These are phyloP conservation scores for Trypanosoma grayi DNA, from an alignment of 208 protist genomes.

Conservation along the genomic window DNA sequence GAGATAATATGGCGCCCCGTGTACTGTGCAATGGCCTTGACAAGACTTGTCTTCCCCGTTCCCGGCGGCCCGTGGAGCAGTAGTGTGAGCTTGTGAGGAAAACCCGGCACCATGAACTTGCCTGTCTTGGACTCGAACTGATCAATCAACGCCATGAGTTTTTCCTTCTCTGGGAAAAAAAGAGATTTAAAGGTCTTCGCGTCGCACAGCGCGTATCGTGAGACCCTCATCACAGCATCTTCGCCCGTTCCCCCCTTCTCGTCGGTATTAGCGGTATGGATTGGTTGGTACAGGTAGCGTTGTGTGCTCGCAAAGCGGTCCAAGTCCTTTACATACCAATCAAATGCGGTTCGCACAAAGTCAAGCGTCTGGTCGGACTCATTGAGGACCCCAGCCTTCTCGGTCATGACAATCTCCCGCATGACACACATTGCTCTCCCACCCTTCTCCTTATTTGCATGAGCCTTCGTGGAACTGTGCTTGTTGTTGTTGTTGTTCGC, in stretches of 20 bases:
- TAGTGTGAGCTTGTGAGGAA: slow-evolving; percentile 85
- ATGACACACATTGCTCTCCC: neutral
- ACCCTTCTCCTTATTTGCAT: neutral
- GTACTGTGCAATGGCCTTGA: slow-evolving; percentile 86
- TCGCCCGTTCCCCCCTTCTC: neutral
- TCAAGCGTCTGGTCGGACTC: slow-evolving; percentile 13
- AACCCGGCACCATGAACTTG: slow-evolving; percentile 85
- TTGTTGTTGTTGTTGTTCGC: neutral
- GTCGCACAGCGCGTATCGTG: slow-evolving; percentile 67
- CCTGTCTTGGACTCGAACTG: slow-evolving; percentile 76
- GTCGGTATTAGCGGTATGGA: slow-evolving; percentile 7
- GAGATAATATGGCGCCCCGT: slow-evolving; percentile 78
- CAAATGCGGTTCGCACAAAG: slow-evolving; percentile 36
- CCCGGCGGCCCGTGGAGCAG: slow-evolving; percentile 94
- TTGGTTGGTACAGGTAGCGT: slow-evolving; percentile 72
- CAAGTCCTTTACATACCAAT: slow-evolving; percentile 54
- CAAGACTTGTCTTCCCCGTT: slow-evolving; percentile 93
- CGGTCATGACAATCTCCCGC: slow-evolving; percentile 16
- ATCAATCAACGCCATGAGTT: slow-evolving; percentile 74
- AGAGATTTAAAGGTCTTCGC: slow-evolving; percentile 89
- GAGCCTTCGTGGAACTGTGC: no score
- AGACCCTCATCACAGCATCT: slow-evolving; percentile 33
- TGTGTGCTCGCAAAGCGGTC: slow-evolving; percentile 14
- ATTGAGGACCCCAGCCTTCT: neutral
- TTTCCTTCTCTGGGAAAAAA: slow-evolving; percentile 86